These are phyloP conservation scores for Pleurotus eryngii DNA, from an alignment of 768 basidiomycete species.

Conservation along the genomic window DNA sequence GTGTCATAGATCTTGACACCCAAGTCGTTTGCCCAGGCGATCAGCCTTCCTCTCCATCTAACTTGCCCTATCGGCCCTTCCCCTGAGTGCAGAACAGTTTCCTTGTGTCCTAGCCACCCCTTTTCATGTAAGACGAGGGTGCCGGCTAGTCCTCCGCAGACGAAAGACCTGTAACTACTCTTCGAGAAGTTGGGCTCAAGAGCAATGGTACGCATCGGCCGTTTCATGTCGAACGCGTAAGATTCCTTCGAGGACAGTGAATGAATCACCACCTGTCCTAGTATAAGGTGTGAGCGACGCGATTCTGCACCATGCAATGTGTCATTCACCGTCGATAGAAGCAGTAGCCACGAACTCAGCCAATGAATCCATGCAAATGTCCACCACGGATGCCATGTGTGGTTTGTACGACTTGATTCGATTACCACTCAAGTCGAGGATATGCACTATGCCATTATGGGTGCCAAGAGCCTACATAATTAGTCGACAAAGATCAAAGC, in stretches of 20 bases:
- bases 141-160: conserved; percentile 92
- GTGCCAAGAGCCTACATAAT: conserved; percentile 79
- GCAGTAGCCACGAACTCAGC: conserved; percentile 91
- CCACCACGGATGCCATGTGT: conserved; percentile 83
- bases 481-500: conserved; percentile 1
- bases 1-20: conserved; percentile 95
- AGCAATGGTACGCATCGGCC: conserved; percentile 86
- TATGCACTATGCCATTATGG: conserved; percentile 88
- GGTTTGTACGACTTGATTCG: conserved; percentile 88
- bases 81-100: conserved; percentile 72
- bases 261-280: conserved; percentile 89
- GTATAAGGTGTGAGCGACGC: conserved; percentile 16
- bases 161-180: conserved; percentile 71
- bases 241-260: conserved; percentile 76
- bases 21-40: conserved; percentile 95
- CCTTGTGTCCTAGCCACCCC: conserved; percentile 95
- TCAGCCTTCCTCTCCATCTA: conserved; percentile 80
- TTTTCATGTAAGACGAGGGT: conserved; percentile 87
- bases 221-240: conserved; percentile 86
- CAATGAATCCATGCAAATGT: conserved; percentile 79
- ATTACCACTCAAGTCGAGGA: conserved; percentile 74
- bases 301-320: not conserved
- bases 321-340: conserved; percentile 80
- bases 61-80: conserved; percentile 96
- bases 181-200: conserved; percentile 90